phyloP scores from a whole-genome alignment of 1,284 basidiomycete species.

The Sphagnurus paluster region DNA sequence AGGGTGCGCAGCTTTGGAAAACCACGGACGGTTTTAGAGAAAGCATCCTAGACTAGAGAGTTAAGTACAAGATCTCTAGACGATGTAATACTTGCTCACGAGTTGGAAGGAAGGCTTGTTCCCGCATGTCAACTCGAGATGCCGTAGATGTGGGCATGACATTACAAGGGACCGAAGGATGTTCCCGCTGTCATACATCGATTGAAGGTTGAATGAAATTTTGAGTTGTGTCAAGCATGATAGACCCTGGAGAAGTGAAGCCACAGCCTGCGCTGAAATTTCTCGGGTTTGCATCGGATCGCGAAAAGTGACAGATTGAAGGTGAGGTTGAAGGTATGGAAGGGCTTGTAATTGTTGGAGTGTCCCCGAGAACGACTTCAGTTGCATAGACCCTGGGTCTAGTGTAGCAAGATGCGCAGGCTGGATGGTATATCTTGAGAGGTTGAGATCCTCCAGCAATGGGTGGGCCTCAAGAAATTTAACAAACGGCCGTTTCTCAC shows the following conservation, averaged over 20 bases:
- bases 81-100: slow-evolving; percentile 37
- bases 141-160: slow-evolving; percentile 60
- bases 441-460: slow-evolving; percentile 49
- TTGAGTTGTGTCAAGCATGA: slow-evolving; percentile 56
- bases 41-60: slow-evolving; percentile 38
- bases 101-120: slow-evolving; percentile 70
- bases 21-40: slow-evolving; percentile 54
- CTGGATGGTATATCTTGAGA: slow-evolving; percentile 57
- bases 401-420: slow-evolving; percentile 52
- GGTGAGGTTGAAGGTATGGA: slow-evolving; percentile 40
- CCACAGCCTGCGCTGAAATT: slow-evolving; percentile 58
- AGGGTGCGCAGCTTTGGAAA: slow-evolving; percentile 63
- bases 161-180: slow-evolving; percentile 62
- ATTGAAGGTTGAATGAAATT: slow-evolving; percentile 66
- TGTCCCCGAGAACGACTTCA: slow-evolving; percentile 60
- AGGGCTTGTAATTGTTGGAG: slow-evolving; percentile 63
- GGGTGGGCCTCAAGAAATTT: slow-evolving; percentile 66
- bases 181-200: slow-evolving; percentile 70
- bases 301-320: slow-evolving; percentile 56
- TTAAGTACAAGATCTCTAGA: slow-evolving; percentile 3
- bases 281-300: slow-evolving; percentile 68
- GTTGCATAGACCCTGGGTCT: slow-evolving; percentile 43
- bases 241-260: slow-evolving; percentile 53
- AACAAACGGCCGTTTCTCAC: slow-evolving; percentile 54
- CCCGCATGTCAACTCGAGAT: slow-evolving; percentile 64